Evolutionary conservation across 192 early-diverging fungal genomes (phyloP), one percentile per base, ranked within the genome.

Genomic region (Thoreauomyces humboldtii): DNA sequence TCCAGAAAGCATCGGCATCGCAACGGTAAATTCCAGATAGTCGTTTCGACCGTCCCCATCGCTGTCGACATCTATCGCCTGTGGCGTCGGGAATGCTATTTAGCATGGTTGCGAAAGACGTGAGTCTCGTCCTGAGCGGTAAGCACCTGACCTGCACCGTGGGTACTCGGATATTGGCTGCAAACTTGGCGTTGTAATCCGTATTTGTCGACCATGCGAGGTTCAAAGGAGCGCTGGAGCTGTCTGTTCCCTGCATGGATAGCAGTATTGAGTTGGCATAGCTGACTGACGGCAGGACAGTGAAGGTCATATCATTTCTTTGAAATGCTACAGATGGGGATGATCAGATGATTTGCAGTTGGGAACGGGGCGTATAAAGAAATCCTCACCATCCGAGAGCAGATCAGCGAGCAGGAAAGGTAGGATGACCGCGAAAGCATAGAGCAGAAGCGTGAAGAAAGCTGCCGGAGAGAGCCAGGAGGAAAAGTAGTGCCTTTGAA

Each of bases 31-130:
- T 0, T 7, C 48, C 44, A 78, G 7, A n/a, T 63, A 55, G 36
- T 78, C 76, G 21, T 58, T 21, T 3, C 63, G 57, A 17, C 76
- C 76, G 56, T 78, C 76, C n/a, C 63, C 47, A 34, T 74, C 50
- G 17, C 21, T 31, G 43, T 78, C 76, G n/a, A 71, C 19, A 22
- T 78, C 71, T 19, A 59, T 12, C 27, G 69, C 59, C 76, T 77
- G n/a, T 22, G 57, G 46, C 37, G 9, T 24, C 17, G 7, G 11
- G 22, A 24, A 48, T 12, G 47, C 7, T 12, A 48, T 48, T 9
- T 17, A n/a, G n/a, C n/a, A n/a, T n/a, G n/a, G 50, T 52, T 27
- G 25, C 6, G 3, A 52, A 15, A 12, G 38, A 9, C 9, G 38
- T 41, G n/a, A 41, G 38, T n/a, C 9, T 41, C 38, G 11, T n/a